Evolutionary conservation across 306 rosid genomes (phyloP).

Genomic region (Neltuma alba): DNA sequence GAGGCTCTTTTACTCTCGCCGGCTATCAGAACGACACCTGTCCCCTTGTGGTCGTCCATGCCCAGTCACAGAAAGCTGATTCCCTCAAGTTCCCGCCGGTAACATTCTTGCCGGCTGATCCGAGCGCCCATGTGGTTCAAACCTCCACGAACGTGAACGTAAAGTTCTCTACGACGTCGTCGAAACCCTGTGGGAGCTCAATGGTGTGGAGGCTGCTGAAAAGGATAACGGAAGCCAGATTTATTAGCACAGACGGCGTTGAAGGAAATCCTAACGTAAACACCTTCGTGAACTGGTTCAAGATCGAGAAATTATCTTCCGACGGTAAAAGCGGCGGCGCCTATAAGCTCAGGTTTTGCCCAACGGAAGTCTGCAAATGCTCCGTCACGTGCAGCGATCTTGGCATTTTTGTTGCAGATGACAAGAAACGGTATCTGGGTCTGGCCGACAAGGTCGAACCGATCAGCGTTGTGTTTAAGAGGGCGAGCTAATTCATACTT

Average conservation of each 20-base stretch:
- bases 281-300: slow-evolving; percentile 46
- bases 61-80: background rate
- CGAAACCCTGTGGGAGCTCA: slow-evolving; percentile 23
- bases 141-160: slow-evolving; percentile 45
- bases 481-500: background rate
- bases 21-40: slow-evolving; percentile 28
- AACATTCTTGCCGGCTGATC: slow-evolving; percentile 27
- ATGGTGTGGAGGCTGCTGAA: slow-evolving; percentile 43
- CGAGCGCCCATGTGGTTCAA: background rate
- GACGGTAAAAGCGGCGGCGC: slow-evolving; percentile 26
- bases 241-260: slow-evolving; percentile 35
- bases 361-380: slow-evolving; percentile 46
- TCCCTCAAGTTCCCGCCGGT: slow-evolving; percentile 30
- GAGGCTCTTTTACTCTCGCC: slow-evolving; percentile 39
- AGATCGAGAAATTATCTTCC: slow-evolving; percentile 39
- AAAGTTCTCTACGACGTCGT: slow-evolving; percentile 26
- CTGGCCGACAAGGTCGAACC: background rate
- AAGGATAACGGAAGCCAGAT: slow-evolving; percentile 28
- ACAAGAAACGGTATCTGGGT: slow-evolving; percentile 11
- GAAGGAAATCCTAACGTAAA: slow-evolving; percentile 38
- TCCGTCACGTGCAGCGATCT: slow-evolving; percentile 45
- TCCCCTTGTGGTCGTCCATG: slow-evolving; percentile 43
- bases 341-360: slow-evolving; percentile 55
- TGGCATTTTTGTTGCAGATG: background rate
- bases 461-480: slow-evolving; percentile 7